Conservation (phyloP, 495 filamentous ascomycete species). For the Tuber aestivum region DNA sequence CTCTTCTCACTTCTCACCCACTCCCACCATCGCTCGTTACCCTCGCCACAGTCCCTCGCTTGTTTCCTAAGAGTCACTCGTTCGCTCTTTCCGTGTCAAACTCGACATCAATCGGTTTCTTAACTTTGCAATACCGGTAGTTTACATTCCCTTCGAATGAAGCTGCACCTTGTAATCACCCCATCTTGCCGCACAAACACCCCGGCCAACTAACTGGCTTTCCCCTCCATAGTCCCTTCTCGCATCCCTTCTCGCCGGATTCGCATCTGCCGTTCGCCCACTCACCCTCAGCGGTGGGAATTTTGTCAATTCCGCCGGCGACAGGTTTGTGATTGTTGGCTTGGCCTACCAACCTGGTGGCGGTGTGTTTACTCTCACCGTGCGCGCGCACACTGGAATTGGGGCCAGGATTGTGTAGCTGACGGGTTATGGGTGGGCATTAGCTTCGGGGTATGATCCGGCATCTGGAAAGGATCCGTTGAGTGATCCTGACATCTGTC, state of each 20-base stretch:
- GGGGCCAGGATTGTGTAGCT: background rate
- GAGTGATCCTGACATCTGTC: slow-evolving; percentile 65
- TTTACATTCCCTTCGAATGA: background rate
- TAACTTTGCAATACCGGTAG: background rate
- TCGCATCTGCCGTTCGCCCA: slow-evolving; percentile 56
- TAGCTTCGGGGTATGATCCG: slow-evolving; percentile 58
- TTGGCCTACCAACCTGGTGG: slow-evolving; percentile 94
- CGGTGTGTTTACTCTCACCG: slow-evolving; percentile 45
- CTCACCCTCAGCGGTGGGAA: slow-evolving; percentile 68
- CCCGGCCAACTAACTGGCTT: background rate
- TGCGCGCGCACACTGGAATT: background rate
- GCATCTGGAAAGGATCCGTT: slow-evolving; percentile 61
- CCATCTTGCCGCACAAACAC: background rate
- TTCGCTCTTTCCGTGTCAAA: background rate
- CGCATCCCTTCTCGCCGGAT: slow-evolving; percentile 13
- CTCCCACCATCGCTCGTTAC: background rate
- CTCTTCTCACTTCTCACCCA: slow-evolving; percentile 4
- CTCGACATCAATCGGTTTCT: slow-evolving; percentile 3
- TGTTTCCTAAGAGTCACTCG: background rate
- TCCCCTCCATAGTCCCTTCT: slow-evolving; percentile 19
- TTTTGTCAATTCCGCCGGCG: slow-evolving; percentile 75
- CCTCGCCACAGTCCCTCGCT: slow-evolving; percentile 19
- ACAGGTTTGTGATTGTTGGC: slow-evolving; percentile 83
- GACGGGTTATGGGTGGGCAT: background rate
- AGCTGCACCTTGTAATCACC: background rate